Evolutionary conservation across 441 rosid genomes (phyloP).

Genomic region (Euphorbia corollata): DNA sequence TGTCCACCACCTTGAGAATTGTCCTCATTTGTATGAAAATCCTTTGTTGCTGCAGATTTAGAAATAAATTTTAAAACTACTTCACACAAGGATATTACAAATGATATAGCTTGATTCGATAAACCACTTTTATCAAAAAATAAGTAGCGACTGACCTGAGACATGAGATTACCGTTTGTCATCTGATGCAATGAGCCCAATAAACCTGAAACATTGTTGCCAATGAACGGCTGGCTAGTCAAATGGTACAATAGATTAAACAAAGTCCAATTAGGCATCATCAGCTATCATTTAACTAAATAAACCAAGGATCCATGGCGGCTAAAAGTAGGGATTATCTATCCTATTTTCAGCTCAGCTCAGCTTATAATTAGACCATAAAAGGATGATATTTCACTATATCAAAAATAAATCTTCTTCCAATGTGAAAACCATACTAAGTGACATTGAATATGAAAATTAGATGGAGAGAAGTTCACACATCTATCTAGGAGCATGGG

Average conservation of each 20-base stretch:
- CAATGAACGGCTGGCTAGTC: slow-evolving; percentile 37
- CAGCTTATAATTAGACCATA: too few species aligned
- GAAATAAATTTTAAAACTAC: background rate
- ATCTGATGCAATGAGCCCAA: slow-evolving; percentile 30
- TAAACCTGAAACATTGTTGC: slow-evolving; percentile 33
- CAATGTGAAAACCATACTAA: background rate
- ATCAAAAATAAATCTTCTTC: background rate
- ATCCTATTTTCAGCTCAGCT: slow-evolving; percentile 1
- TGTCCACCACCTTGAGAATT: slow-evolving; percentile 78
- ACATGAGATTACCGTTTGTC: slow-evolving; percentile 26
- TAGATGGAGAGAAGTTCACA: background rate
- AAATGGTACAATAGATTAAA: slow-evolving; percentile 5
- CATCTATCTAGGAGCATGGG: too few species aligned
- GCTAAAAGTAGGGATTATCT: background rate
- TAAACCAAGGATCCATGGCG: background rate
- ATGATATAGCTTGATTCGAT: background rate
- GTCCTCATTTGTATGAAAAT: slow-evolving; percentile 91
- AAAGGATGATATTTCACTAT: too few species aligned
- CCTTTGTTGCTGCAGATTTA: slow-evolving; percentile 47
- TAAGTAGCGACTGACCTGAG: slow-evolving; percentile 37
- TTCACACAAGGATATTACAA: background rate
- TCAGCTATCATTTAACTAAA: background rate
- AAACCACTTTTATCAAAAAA: background rate
- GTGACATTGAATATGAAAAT: background rate
- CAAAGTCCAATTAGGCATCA: background rate